phyloP scores from a whole-genome alignment of 2,329 filamentous ascomycete species.

The Diaporthe helianthi region DNA sequence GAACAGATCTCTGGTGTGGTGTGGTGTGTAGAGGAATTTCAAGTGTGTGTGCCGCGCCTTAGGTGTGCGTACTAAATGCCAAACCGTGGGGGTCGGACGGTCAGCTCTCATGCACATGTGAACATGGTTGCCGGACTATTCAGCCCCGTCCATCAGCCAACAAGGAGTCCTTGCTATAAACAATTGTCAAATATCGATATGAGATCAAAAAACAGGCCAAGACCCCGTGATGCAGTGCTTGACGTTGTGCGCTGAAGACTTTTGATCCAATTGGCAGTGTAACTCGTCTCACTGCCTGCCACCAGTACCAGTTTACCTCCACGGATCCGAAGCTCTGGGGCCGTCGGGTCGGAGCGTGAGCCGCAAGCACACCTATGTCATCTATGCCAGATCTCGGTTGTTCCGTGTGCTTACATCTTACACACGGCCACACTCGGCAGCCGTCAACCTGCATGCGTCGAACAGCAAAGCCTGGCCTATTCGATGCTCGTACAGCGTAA shows the following conservation, averaged over 20 bases:
- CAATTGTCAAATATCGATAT: no score
- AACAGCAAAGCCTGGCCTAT: background rate
- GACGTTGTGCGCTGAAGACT: background rate
- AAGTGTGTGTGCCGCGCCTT: background rate
- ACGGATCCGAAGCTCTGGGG: constrained; percentile 20
- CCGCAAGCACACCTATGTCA: background rate
- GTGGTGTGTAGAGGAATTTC: no score
- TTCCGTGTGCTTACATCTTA: background rate
- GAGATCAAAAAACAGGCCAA: background rate
- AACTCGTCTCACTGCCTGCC: constrained; percentile 6
- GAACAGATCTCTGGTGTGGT: constrained; percentile 10
- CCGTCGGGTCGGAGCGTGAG: constrained; percentile 20
- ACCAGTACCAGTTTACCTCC: background rate
- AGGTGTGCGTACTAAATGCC: background rate
- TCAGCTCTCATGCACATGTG: background rate
- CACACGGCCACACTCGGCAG: background rate
- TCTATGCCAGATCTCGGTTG: background rate
- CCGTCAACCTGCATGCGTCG: background rate
- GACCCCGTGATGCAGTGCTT: background rate
- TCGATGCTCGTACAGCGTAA: background rate
- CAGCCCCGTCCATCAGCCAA: background rate
- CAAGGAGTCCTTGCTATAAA: background rate
- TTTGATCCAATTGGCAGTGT: background rate
- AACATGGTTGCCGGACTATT: background rate
- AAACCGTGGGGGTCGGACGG: constrained; percentile 13